Evolutionary conservation across 2,329 filamentous ascomycete genomes (phyloP).

Genomic region (Hypoxylon sp.): DNA sequence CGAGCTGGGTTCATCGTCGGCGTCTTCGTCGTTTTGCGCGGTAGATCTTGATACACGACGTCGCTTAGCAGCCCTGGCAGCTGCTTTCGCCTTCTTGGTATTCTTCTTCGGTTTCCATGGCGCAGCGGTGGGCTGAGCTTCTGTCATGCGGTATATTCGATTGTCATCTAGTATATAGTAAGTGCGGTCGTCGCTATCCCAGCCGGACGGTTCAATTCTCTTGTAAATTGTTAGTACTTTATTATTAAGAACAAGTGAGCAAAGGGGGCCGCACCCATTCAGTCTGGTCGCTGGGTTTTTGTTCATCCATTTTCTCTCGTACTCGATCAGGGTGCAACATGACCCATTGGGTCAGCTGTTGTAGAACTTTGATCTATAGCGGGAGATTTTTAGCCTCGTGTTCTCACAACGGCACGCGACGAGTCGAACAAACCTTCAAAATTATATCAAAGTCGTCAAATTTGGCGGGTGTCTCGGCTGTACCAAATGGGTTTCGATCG

Average conservation of each 20-base stretch:
- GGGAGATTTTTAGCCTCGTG: conserved; percentile 13
- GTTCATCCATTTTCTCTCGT: conserved; percentile 85
- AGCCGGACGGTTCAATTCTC: conserved; percentile 86
- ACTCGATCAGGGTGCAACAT: conserved; percentile 89
- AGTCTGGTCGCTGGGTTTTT: conserved; percentile 82
- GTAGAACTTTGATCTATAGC: conserved; percentile 76
- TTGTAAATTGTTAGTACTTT: conserved; percentile 53
- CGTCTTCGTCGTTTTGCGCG: conserved; percentile 56
- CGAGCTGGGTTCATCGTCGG: conserved; percentile 51
- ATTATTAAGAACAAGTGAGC: conserved; percentile 48
- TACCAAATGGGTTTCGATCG: conserved; percentile 84
- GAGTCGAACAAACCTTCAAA: conserved; percentile 74
- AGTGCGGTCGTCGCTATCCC: conserved; percentile 85
- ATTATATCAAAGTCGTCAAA: conserved; percentile 87
- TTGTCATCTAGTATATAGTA: conserved; percentile 97
- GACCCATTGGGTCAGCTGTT: conserved; percentile 90
- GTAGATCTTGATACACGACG: conserved; percentile 65
- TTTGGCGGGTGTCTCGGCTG: conserved; percentile 75
- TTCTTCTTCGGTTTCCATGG: conserved; percentile 71
- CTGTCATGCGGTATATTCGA: conserved; percentile 88
- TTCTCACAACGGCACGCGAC: conserved; percentile 8
- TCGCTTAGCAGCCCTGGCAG: conserved; percentile 77
- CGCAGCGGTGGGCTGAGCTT: conserved; percentile 71
- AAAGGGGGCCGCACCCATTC: conserved; percentile 76
- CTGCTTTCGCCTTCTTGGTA: conserved; percentile 72